Base-by-base conservation (phyloP, 176 grass and related monocot species). In the Phoenix roebelenii region DNA sequence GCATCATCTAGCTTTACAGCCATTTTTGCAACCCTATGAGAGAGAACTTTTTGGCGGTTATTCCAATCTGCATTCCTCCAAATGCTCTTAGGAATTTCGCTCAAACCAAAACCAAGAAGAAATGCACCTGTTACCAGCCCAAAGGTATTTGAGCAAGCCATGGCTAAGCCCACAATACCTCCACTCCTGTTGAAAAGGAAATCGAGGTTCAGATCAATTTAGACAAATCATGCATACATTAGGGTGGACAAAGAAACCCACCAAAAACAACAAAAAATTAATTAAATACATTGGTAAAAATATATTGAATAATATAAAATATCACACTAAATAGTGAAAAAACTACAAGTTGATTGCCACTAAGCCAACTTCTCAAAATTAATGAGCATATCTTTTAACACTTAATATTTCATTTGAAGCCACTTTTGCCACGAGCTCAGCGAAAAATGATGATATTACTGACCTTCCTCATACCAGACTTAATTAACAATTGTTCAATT, bases 71-170 rank as follows among this genome's bases (percentile, higher is more conserved):
- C 87, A 65, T 92, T 89, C 75, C 75, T 92, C 93, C 93, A 98
- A 55, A 98, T 98, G 65, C 80, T 92, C 60, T 73, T 92, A 57
- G 93, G 93, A 78, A 98, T 98, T 85, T 98, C 88, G 4, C 93
- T 98, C 74, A 98, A 74, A 15, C 93, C 93, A 98, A 92, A 98
- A 66, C 93, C 93, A 83, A 98, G 84, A 76, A 98, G 87, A 78
- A 98, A 98, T 60, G 93, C 93, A 78, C 93, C 93, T 23, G 93
- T 98, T 32, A 98, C 93, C 19, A 98, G 79, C 63, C 93, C 93
- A 78, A 98, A 98, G 23, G 93, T 98, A 83, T 98, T 98, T 65
- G 93, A 98, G 57, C 87, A 98, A 73, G 87, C 93, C 93, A 98
- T 98, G 62, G 88, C 88, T 72, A 98, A 87, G 55, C 93, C 93